Evolutionary conservation across 176 grass and related monocot species (phyloP).

Genomic region (Ananas comosus): DNA sequence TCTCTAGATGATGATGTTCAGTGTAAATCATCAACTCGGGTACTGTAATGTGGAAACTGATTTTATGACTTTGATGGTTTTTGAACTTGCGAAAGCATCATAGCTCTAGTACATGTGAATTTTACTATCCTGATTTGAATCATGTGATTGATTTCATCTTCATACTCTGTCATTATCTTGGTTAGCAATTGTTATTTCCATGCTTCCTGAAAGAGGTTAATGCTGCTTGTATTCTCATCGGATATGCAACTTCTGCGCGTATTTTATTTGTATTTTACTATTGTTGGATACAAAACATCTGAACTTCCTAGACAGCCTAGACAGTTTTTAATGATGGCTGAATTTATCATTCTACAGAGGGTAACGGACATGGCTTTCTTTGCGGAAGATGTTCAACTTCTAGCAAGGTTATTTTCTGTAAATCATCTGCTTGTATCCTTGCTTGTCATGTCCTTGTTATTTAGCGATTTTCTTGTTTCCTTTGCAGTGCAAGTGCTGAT

Average conservation of each 20-base stretch:
- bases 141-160: no score
- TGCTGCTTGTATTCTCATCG: not conserved
- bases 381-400: constrained; percentile 85
- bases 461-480: constrained; percentile 12
- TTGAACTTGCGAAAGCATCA: no score
- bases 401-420: constrained; percentile 58
- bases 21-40: no score
- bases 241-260: not conserved
- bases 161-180: no score
- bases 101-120: no score
- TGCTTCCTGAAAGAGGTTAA: not conserved
- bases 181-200: no score
- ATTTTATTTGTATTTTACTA: not conserved
- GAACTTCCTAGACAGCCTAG: not conserved
- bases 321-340: not conserved
- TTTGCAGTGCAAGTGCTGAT: constrained; percentile 80
- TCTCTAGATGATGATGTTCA: no score
- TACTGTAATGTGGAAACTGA: no score
- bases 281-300: not conserved
- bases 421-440: not conserved
- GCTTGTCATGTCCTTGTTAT: not conserved
- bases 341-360: constrained; percentile 44
- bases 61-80: no score
- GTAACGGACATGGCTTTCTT: constrained; percentile 99
- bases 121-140: no score